These are phyloP conservation scores for Colletotrichum limetticola DNA, from an alignment of 2,329 filamentous ascomycete genomes.

Conservation along the genomic window DNA sequence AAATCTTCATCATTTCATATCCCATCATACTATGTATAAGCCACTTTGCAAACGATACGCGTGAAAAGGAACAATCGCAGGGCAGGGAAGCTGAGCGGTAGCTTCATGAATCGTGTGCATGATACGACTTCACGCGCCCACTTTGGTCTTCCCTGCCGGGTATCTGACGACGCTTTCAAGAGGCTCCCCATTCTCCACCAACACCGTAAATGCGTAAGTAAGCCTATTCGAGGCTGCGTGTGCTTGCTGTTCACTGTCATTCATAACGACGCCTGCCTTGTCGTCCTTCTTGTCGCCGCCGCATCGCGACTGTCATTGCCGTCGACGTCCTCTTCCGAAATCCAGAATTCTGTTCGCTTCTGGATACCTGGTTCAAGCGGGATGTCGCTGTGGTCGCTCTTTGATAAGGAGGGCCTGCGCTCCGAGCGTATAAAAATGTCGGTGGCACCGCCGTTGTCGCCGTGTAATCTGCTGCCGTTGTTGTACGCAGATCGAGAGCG, in stretches of 20 bases:
- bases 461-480: slow-evolving; percentile 30
- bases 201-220: slow-evolving; percentile 11
- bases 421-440: slow-evolving; percentile 31
- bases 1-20: slow-evolving; percentile 20
- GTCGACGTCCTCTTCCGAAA: slow-evolving; percentile 32
- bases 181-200: not conserved
- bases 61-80: slow-evolving; percentile 1
- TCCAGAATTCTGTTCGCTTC: slow-evolving; percentile 38
- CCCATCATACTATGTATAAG: not conserved
- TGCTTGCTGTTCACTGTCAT: not conserved
- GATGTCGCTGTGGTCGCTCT: slow-evolving; percentile 38
- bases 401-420: slow-evolving; percentile 20
- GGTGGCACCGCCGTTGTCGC: slow-evolving; percentile 20
- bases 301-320: not conserved
- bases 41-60: not conserved
- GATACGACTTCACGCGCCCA: not conserved
- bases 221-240: not conserved
- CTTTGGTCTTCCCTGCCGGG: slow-evolving; percentile 12
- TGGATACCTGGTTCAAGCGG: slow-evolving; percentile 37
- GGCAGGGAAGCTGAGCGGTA: not conserved
- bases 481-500: slow-evolving; percentile 26
- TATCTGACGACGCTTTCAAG: slow-evolving; percentile 12
- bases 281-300: not conserved
- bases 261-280: not conserved
- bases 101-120: not conserved